Conservation (phyloP, 495 filamentous ascomycete species). For the Penicillium dipodomyicola region DNA sequence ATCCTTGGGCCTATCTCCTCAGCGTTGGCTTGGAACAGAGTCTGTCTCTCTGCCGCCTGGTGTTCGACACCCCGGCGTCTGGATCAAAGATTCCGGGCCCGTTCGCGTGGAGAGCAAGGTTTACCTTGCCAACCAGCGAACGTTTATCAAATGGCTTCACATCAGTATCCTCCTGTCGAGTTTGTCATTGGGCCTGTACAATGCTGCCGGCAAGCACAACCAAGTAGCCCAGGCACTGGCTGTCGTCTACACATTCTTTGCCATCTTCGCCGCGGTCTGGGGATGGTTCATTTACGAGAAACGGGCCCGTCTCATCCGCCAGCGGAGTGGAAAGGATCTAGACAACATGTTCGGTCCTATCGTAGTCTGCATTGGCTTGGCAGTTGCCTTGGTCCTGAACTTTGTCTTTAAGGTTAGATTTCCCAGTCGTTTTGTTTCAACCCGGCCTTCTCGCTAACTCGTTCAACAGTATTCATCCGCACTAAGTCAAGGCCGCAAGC, state of each 20-base stretch:
- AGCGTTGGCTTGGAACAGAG: conserved; percentile 55
- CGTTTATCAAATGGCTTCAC: conserved; percentile 97
- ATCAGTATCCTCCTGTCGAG: conserved; percentile 81
- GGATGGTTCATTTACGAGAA: conserved; percentile 79
- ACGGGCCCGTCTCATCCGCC: conserved; percentile 72
- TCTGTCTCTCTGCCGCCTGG: conserved; percentile 67
- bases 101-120: conserved; percentile 94
- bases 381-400: conserved; percentile 77
- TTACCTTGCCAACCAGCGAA: conserved; percentile 97
- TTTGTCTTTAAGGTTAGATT: conserved; percentile 71
- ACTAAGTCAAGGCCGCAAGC: conserved; percentile 26
- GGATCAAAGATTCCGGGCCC: conserved; percentile 91
- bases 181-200: conserved; percentile 80
- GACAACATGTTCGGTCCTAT: conserved; percentile 83
- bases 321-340: conserved; percentile 86
- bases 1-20: conserved; percentile 69
- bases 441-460: conserved; percentile 17
- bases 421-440: background rate
- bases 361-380: conserved; percentile 75
- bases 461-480: conserved; percentile 34
- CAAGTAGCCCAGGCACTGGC: conserved; percentile 70
- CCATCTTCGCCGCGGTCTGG: conserved; percentile 80
- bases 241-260: conserved; percentile 76
- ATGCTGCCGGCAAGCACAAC: conserved; percentile 73
- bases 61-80: conserved; percentile 73